Conservation (phyloP, 805 yeast species). For the Candida golubevii region DNA sequence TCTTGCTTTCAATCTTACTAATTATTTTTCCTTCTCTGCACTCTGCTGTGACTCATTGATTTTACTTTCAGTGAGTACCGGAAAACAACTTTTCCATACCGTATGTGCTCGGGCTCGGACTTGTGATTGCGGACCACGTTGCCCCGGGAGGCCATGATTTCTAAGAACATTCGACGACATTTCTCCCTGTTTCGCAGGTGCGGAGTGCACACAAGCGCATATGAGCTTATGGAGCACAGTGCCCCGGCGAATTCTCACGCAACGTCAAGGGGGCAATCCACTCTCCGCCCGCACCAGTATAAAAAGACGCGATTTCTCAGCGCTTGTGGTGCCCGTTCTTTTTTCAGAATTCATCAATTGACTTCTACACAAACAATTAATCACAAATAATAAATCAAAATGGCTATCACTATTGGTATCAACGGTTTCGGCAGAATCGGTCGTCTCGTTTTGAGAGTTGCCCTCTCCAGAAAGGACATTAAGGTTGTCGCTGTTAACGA, state of each 20-base stretch:
- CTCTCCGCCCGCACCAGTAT: slow-evolving; percentile 2
- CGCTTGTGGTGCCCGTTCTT: background rate
- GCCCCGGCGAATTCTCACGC: slow-evolving; percentile 12
- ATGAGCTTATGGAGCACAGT: slow-evolving; percentile 16
- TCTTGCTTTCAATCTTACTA: no score
- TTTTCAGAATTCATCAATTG: background rate
- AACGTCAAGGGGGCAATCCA: background rate
- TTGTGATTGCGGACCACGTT: slow-evolving; percentile 5
- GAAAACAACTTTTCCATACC: background rate
- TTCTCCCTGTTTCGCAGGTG: background rate
- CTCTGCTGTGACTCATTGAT: no score
- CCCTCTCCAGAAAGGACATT: slow-evolving; percentile 67
- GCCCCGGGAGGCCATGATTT: slow-evolving; percentile 7
- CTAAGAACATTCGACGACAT: slow-evolving; percentile 7
- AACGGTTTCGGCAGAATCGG: slow-evolving; percentile 96
- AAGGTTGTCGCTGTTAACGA: slow-evolving; percentile 86
- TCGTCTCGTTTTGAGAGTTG: slow-evolving; percentile 82
- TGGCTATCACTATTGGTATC: slow-evolving; percentile 76
- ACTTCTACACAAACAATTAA: background rate
- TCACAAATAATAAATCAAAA: slow-evolving; percentile 17
- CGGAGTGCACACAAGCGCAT: slow-evolving; percentile 1
- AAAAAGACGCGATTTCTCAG: slow-evolving; percentile 4
- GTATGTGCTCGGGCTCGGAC: background rate
- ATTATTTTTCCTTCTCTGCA: no score
- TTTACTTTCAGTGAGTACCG: background rate